Conservation (phyloP, 345 rosid genomes). For the Theobroma cacao region DNA sequence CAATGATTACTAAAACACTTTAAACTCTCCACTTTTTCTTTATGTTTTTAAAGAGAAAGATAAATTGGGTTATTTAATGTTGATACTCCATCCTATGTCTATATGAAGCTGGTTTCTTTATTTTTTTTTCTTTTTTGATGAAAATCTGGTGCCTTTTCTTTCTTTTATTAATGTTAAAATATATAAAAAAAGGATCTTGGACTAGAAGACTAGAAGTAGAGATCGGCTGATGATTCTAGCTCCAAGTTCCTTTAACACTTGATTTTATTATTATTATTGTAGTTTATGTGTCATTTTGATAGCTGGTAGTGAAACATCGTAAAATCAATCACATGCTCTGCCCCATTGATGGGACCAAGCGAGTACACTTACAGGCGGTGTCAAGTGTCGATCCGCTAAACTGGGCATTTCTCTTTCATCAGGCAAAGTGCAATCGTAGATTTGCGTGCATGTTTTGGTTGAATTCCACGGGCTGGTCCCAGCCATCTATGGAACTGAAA, state of each 20-base stretch:
- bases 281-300: background rate
- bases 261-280: background rate
- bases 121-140: background rate
- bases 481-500: background rate
- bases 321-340: constrained; percentile 4
- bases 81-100: background rate
- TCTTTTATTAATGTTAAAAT: background rate
- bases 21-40: background rate
- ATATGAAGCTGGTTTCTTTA: background rate
- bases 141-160: background rate
- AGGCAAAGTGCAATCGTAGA: too few species aligned
- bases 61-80: background rate
- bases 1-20: background rate
- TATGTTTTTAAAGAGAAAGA: background rate
- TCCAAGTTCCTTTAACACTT: background rate
- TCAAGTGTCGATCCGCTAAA: background rate
- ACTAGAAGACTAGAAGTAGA: too few species aligned
- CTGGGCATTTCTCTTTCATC: constrained; percentile 2
- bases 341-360: background rate
- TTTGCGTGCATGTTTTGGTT: background rate
- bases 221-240: background rate
- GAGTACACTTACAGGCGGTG: background rate
- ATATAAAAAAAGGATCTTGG: background rate
- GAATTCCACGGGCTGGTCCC: background rate
- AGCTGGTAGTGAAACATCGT: background rate